phyloP scores from a whole-genome alignment of 2,329 filamentous ascomycete species.

The Fusarium hostae region DNA sequence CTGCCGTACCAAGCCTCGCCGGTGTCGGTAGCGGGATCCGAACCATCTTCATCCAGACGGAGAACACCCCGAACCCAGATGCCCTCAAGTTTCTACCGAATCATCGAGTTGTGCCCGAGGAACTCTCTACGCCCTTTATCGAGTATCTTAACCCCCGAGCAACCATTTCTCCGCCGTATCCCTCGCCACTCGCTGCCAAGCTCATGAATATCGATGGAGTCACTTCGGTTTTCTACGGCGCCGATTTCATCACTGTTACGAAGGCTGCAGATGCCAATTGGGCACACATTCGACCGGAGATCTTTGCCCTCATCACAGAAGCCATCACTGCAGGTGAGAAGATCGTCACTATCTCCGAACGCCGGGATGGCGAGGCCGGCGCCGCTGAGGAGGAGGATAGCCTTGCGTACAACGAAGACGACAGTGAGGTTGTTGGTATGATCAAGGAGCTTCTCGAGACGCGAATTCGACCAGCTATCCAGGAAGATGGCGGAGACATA shows the following conservation, averaged over 20 bases:
- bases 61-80: slow-evolving; percentile 93
- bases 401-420: slow-evolving; percentile 86
- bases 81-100: slow-evolving; percentile 97
- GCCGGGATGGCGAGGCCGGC: slow-evolving; percentile 61
- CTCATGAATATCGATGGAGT: slow-evolving; percentile 95
- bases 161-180: slow-evolving; percentile 87
- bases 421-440: slow-evolving; percentile 95
- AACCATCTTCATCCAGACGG: slow-evolving; percentile 97
- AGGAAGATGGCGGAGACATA: slow-evolving; percentile 97
- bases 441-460: slow-evolving; percentile 98
- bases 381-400: slow-evolving; percentile 69
- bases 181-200: slow-evolving; percentile 89
- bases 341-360: slow-evolving; percentile 78
- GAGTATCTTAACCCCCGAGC: slow-evolving; percentile 92
- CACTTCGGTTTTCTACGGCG: slow-evolving; percentile 92
- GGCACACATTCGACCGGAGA: slow-evolving; percentile 94
- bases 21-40: slow-evolving; percentile 59
- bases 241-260: slow-evolving; percentile 96
- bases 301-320: slow-evolving; percentile 95
- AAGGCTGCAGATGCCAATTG: slow-evolving; percentile 90
- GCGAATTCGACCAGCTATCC: slow-evolving; percentile 91
- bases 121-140: slow-evolving; percentile 79
- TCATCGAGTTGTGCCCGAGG: slow-evolving; percentile 81
- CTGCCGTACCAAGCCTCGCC: slow-evolving; percentile 37
- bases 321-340: slow-evolving; percentile 84